Conservation (phyloP, 768 basidiomycete genomes). For the Sistotremastrum niveocremeum region DNA sequence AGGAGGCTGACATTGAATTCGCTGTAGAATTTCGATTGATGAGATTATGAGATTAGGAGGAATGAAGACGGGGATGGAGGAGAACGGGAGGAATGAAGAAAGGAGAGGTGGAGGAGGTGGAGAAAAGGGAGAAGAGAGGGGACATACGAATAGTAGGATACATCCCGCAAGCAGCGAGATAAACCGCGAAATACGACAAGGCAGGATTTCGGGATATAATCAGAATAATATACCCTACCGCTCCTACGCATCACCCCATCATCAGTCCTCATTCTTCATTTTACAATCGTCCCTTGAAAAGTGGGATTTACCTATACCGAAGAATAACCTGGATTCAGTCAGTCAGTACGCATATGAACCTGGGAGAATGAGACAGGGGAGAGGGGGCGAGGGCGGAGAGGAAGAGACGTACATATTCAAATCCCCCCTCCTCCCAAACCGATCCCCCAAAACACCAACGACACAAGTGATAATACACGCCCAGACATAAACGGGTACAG, state of each 20-base stretch:
- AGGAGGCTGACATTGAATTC: constrained; percentile 38
- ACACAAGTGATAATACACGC: constrained; percentile 51
- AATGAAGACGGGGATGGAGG: too few relatives aligned
- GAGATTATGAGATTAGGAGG: too few relatives aligned
- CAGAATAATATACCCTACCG: constrained; percentile 55
- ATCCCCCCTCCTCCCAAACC: constrained; percentile 37
- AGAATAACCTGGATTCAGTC: constrained; percentile 5
- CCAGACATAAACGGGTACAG: constrained; percentile 68
- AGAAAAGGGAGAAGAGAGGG: neutral
- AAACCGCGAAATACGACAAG: constrained; percentile 62
- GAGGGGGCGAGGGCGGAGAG: too few relatives aligned
- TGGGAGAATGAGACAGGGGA: too few relatives aligned
- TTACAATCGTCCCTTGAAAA: too few relatives aligned
- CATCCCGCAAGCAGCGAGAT: constrained; percentile 46
- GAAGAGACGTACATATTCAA: constrained; percentile 43
- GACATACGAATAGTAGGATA: constrained; percentile 34
- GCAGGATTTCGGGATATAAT: constrained; percentile 44
- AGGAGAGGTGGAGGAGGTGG: neutral
- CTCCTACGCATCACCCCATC: constrained; percentile 15
- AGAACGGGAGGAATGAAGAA: too few relatives aligned
- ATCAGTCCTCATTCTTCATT: too few relatives aligned
- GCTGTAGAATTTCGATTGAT: constrained; percentile 10
- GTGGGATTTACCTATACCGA: constrained; percentile 17
- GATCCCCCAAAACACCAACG: constrained; percentile 51
- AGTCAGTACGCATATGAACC: too few relatives aligned